Evolutionary conservation across 192 early-diverging fungal genomes (phyloP).

Genomic region (Rhizoclosmatium globosum): DNA sequence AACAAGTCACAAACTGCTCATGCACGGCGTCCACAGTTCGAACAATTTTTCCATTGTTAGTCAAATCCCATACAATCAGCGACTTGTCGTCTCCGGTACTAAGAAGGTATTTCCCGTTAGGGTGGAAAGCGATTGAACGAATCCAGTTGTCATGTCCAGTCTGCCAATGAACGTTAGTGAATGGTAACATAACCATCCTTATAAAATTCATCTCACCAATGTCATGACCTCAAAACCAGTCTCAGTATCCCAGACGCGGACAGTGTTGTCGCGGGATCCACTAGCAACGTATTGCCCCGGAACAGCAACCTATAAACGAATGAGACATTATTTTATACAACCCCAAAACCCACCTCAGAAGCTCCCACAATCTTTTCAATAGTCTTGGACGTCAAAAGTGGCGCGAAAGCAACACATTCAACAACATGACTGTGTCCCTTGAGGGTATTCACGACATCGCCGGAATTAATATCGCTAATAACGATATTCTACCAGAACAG

Average conservation of each 20-base stretch:
- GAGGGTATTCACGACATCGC: conserved; percentile 81
- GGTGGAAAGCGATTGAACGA: conserved; percentile 83
- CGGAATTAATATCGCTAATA: conserved; percentile 78
- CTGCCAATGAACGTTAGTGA: conserved; percentile 39
- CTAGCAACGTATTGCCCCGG: conserved; percentile 80
- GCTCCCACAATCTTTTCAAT: conserved; percentile 71
- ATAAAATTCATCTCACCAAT: conserved; percentile 60
- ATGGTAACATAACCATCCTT: conserved; percentile 1
- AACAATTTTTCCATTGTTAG: conserved; percentile 76
- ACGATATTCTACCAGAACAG: conserved; percentile 70
- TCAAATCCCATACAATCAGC: conserved; percentile 87
- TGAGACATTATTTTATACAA: background rate
- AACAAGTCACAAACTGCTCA: conserved; percentile 87
- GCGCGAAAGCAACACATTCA: conserved; percentile 89
- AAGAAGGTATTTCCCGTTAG: conserved; percentile 82
- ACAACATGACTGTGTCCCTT: conserved; percentile 96
- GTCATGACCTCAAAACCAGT: conserved; percentile 76
- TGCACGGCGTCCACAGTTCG: conserved; percentile 83
- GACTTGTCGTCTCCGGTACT: conserved; percentile 92
- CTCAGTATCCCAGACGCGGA: conserved; percentile 84
- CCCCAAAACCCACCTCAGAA: background rate
- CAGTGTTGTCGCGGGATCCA: conserved; percentile 90
- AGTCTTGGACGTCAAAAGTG: conserved; percentile 65
- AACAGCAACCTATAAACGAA: conserved; percentile 45
- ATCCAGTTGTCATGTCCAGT: conserved; percentile 95